A percentile compares a stretch with the other conserved stretches of the same genome.
Conservation (phyloP, 768 basidiomycete species). For the Boletus edulis region DNA sequence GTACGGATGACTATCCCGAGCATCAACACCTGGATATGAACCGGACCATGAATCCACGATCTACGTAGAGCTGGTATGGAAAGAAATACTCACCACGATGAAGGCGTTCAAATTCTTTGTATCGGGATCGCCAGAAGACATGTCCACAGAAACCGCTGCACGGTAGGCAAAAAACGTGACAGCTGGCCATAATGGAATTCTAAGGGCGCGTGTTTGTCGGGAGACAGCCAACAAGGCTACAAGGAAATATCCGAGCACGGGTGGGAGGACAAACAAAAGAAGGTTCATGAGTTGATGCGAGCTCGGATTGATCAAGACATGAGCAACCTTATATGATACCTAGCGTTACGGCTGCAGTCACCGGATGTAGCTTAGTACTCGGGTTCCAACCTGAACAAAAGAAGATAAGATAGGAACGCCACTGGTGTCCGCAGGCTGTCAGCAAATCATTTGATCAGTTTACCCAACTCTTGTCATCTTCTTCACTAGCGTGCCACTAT, state of each 20-base stretch:
- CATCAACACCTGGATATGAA: slow-evolving; percentile 12
- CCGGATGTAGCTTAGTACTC: too few relatives aligned
- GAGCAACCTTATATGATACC: neutral
- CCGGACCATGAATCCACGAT: neutral
- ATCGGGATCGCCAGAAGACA: neutral
- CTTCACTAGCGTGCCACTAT: too few relatives aligned
- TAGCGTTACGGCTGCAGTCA: too few relatives aligned
- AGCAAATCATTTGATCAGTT: too few relatives aligned
- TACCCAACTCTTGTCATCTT: too few relatives aligned
- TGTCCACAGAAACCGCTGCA: slow-evolving; percentile 25
- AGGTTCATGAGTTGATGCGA: slow-evolving; percentile 34
- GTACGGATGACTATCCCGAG: slow-evolving; percentile 11
- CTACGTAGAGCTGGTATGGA: neutral
- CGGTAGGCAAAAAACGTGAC: slow-evolving; percentile 42
- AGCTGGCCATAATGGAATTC: slow-evolving; percentile 46
- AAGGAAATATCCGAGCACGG: slow-evolving; percentile 43
- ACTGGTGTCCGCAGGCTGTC: too few relatives aligned
- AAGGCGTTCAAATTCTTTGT: neutral
- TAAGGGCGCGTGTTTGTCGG: slow-evolving; percentile 40
- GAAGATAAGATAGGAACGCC: too few relatives aligned
- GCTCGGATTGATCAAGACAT: neutral
- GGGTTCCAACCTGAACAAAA: too few relatives aligned
- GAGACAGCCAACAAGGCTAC: slow-evolving; percentile 50
- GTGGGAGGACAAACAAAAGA: slow-evolving; percentile 38
- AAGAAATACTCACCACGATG: neutral